These are phyloP conservation scores for Neltuma alba DNA, from an alignment of 306 rosid species.

Conservation along the genomic window DNA sequence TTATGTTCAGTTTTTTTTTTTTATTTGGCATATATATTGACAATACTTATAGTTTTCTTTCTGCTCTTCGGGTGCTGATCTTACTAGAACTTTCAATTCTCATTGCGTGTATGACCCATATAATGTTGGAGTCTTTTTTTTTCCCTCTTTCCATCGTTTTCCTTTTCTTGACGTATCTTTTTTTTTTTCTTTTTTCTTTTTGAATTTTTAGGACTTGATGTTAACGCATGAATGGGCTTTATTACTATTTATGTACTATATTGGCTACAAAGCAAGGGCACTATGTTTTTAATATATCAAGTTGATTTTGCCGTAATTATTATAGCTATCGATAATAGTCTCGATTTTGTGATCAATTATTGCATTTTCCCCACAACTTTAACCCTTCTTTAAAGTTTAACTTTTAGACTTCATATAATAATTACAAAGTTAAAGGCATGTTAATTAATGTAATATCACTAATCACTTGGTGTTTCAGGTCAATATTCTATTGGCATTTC, in stretches of 20 bases:
- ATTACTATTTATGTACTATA: not conserved
- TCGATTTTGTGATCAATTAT: slow-evolving; percentile 3
- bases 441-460: too few relatives aligned
- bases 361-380: not conserved
- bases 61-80: not conserved
- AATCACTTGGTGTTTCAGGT: not conserved
- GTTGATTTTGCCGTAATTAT: not conserved
- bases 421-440: not conserved
- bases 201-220: not conserved
- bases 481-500: not conserved
- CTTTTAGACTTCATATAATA: not conserved
- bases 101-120: not conserved
- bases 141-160: not conserved
- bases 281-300: not conserved
- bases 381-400: not conserved
- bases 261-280: not conserved
- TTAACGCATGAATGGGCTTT: not conserved
- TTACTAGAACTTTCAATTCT: not conserved
- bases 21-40: not conserved
- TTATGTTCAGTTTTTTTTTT: not conserved
- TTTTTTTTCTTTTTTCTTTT: not conserved
- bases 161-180: not conserved
- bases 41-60: too few relatives aligned
- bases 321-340: not conserved
- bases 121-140: not conserved